These are phyloP conservation scores for Boechera divaricarpa DNA, from an alignment of 345 rosid genomes.

Conservation along the genomic window DNA sequence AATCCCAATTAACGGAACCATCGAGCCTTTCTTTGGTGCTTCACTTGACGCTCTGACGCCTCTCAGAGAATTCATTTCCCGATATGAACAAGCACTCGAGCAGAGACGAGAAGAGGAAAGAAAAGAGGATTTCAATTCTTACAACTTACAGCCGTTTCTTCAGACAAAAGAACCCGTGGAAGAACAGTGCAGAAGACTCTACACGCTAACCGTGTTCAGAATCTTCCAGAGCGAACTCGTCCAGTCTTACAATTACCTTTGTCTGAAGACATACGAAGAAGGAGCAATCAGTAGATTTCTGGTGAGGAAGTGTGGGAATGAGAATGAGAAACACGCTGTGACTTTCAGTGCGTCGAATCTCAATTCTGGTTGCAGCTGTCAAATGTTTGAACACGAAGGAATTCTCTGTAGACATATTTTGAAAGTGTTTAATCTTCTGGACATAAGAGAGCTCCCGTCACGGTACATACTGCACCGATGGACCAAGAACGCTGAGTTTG, in stretches of 20 bases:
- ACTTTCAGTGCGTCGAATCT: slow-evolving; percentile 68
- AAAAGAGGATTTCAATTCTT: slow-evolving; percentile 81
- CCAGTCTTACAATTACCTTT: slow-evolving; percentile 66
- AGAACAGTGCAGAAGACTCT: slow-evolving; percentile 81
- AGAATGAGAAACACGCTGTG: slow-evolving; percentile 68
- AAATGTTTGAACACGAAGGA: slow-evolving; percentile 93
- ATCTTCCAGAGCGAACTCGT: slow-evolving; percentile 81
- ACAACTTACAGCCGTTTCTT: slow-evolving; percentile 64
- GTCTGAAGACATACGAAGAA: slow-evolving; percentile 75
- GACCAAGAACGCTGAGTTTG: slow-evolving; percentile 82
- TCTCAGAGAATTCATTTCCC: slow-evolving; percentile 61
- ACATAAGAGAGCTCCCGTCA: slow-evolving; percentile 75
- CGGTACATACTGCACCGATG: slow-evolving; percentile 77
- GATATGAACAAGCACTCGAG: slow-evolving; percentile 70
- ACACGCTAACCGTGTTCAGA: slow-evolving; percentile 72
- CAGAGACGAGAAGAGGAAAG: slow-evolving; percentile 78
- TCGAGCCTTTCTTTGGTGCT: slow-evolving; percentile 69
- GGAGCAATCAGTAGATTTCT: slow-evolving; percentile 70
- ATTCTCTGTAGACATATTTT: slow-evolving; percentile 78
- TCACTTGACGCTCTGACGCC: slow-evolving; percentile 64
- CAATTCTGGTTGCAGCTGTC: slow-evolving; percentile 80
- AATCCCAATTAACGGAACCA: slow-evolving; percentile 58
- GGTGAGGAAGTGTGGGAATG: slow-evolving; percentile 73
- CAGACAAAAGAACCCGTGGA: slow-evolving; percentile 85
- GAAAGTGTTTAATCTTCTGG: slow-evolving; percentile 74